Evolutionary conservation across 1,139 yeast species (phyloP).

Genomic region (Lodderomyces metapsilosis): DNA sequence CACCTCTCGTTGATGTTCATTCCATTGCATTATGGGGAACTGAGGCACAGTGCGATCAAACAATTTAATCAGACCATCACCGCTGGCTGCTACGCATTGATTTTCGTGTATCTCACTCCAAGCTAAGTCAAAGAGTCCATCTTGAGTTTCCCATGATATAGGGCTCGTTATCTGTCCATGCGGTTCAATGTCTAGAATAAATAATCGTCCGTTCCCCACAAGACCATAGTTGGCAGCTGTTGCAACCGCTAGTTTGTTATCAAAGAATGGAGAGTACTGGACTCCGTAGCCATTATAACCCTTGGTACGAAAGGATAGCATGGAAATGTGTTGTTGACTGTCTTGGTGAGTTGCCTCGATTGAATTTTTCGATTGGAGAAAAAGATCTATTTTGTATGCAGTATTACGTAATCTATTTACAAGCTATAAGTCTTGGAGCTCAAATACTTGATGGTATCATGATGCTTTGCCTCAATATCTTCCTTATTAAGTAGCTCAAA

Average conservation of each 20-base stretch:
- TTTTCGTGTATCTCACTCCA: constrained; percentile 94
- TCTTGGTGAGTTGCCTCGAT: too few relatives aligned
- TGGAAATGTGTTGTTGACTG: constrained; percentile 22
- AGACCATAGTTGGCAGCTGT: constrained; percentile 90
- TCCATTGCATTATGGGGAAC: constrained; percentile 74
- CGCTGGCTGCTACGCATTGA: constrained; percentile 78
- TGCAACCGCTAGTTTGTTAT: constrained; percentile 86
- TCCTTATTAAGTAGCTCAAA: constrained; percentile 51
- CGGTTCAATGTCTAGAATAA: constrained; percentile 63
- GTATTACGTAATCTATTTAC: constrained; percentile 2
- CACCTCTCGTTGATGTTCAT: constrained; percentile 85
- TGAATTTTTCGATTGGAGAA: neutral
- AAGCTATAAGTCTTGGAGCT: constrained; percentile 26
- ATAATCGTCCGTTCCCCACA: constrained; percentile 88
- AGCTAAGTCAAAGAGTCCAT: constrained; percentile 81
- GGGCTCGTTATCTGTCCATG: constrained; percentile 60
- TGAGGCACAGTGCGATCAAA: constrained; percentile 69
- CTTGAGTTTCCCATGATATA: constrained; percentile 81
- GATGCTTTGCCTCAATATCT: constrained; percentile 26
- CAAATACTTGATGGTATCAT: constrained; percentile 35
- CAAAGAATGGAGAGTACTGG: constrained; percentile 88
- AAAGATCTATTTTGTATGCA: neutral
- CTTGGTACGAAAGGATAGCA: constrained; percentile 73
- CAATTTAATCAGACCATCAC: constrained; percentile 84
- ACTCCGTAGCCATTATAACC: constrained; percentile 89